phyloP scores from a whole-genome alignment of 225 moss, liverwort and hornwort genomes.

The Antitrichia curtipendula region DNA sequence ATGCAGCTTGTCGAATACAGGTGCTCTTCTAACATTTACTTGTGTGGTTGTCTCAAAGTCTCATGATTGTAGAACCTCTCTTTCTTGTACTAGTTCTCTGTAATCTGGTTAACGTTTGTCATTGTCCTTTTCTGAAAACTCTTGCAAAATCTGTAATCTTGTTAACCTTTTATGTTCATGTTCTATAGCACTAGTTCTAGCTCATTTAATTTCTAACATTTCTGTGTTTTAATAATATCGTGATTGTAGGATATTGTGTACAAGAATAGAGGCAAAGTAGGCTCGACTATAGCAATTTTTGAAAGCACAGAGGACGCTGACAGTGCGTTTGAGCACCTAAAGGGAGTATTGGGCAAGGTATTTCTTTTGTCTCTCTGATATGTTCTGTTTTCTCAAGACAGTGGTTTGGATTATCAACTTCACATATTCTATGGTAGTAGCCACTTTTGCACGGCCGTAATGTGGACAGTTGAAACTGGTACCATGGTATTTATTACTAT shows the following conservation, averaged over 20 bases:
- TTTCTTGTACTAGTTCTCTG: not conserved
- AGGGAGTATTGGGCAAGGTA: constrained; percentile 30
- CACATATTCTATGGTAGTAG: not conserved
- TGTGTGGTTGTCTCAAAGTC: not conserved
- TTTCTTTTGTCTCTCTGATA: not conserved
- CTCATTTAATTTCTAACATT: not conserved
- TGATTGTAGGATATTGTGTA: constrained; percentile 20
- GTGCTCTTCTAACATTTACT: not conserved
- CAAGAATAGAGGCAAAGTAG: constrained; percentile 24
- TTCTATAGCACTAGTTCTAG: not conserved
- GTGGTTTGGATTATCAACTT: not conserved
- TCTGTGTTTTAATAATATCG: not conserved
- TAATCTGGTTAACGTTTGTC: not conserved
- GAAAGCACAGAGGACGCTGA: constrained; percentile 28
- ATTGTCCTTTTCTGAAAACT: not conserved
- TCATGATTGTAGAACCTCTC: not conserved
- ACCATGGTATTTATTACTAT: not conserved
- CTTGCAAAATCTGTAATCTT: not conserved
- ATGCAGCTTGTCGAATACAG: constrained; percentile 15
- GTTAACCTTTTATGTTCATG: not conserved
- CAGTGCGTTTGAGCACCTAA: constrained; percentile 24
- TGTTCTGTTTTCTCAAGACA: not conserved
- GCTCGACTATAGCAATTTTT: constrained; percentile 36
- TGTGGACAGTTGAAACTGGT: not conserved
- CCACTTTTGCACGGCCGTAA: not conserved